Evolutionary conservation across 2,329 filamentous ascomycete species (phyloP).

Genomic region (Pyrenophora seminiperda): DNA sequence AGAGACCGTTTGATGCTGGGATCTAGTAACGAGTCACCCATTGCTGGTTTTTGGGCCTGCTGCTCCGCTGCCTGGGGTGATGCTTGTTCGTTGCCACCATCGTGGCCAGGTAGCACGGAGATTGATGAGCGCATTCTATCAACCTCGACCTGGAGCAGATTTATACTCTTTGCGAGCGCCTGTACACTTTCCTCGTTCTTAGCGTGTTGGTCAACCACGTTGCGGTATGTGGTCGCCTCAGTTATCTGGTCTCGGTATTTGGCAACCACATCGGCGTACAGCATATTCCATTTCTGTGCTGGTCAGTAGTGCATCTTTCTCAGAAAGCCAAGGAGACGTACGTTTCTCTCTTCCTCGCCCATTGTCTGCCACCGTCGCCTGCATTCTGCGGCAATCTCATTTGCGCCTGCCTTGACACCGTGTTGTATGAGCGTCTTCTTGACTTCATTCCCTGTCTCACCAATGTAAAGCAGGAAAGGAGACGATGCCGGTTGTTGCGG

Average conservation of each 20-base stretch:
- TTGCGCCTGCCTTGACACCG: conserved; percentile 47
- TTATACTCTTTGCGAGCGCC: conserved; percentile 48
- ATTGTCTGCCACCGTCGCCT: conserved; percentile 48
- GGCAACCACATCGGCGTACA: conserved; percentile 49
- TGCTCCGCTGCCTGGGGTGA: conserved; percentile 26
- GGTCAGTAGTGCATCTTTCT: conserved; percentile 16
- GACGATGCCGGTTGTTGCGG: conserved; percentile 48
- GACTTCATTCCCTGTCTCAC: conserved; percentile 47
- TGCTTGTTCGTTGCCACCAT: conserved; percentile 14
- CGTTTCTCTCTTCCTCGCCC: conserved; percentile 47
- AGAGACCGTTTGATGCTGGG: conserved; percentile 45
- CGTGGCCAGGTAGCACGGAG: conserved; percentile 31
- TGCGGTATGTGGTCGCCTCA: conserved; percentile 43
- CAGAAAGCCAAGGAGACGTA: conserved; percentile 8
- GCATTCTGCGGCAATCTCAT: conserved; percentile 51
- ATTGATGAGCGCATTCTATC: conserved; percentile 46
- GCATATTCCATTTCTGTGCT: conserved; percentile 48
- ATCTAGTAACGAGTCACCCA: conserved; percentile 41
- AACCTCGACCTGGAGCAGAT: conserved; percentile 48
- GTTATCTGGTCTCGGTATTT: conserved; percentile 48
- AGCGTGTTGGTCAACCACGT: conserved; percentile 45
- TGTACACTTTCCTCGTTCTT: conserved; percentile 49
- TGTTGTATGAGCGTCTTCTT: conserved; percentile 45
- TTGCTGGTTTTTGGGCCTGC: conserved; percentile 24
- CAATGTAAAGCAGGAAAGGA: conserved; percentile 49